Conservation (phyloP, 306 rosid genomes). For the Canavalia ensiformis region DNA sequence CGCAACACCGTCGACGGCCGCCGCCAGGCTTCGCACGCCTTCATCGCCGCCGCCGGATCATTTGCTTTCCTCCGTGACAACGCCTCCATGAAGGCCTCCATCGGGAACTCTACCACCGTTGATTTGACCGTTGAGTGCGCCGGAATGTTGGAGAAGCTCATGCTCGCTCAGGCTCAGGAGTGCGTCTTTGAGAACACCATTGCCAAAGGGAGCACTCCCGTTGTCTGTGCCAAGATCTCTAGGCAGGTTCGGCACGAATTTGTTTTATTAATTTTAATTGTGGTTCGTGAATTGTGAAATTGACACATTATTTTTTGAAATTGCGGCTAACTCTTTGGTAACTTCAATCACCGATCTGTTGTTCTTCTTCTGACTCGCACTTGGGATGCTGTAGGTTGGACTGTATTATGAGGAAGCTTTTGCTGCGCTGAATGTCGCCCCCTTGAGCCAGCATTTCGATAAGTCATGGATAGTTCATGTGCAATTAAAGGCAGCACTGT, state of each 20-base stretch:
- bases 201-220: slow-evolving; percentile 95
- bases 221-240: slow-evolving; percentile 97
- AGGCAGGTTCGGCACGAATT: slow-evolving; percentile 72
- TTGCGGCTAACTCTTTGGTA: background rate
- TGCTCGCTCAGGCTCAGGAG: slow-evolving; percentile 99
- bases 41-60: slow-evolving; percentile 87
- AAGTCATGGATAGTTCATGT: slow-evolving; percentile 88
- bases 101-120: slow-evolving; percentile 80
- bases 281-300: background rate
- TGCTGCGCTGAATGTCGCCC: slow-evolving; percentile 76
- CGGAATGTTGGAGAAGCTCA: slow-evolving; percentile 93
- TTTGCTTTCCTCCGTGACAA: slow-evolving; percentile 77
- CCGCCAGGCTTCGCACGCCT: slow-evolving; percentile 82
- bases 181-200: slow-evolving; percentile 92
- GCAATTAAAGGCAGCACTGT: slow-evolving; percentile 83
- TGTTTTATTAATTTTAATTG: background rate
- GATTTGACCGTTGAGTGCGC: slow-evolving; percentile 87
- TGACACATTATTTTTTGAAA: background rate
- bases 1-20: slow-evolving; percentile 87
- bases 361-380: slow-evolving; percentile 24
- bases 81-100: slow-evolving; percentile 82
- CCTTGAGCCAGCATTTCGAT: slow-evolving; percentile 89
- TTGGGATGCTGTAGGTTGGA: slow-evolving; percentile 75
- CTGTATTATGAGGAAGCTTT: slow-evolving; percentile 93
- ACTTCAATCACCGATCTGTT: background rate